Percentiles rank a stretch among this genome's conserved stretches.
Conservation (phyloP, 1,139 yeast species). For the Blastobotrys apis region DNA sequence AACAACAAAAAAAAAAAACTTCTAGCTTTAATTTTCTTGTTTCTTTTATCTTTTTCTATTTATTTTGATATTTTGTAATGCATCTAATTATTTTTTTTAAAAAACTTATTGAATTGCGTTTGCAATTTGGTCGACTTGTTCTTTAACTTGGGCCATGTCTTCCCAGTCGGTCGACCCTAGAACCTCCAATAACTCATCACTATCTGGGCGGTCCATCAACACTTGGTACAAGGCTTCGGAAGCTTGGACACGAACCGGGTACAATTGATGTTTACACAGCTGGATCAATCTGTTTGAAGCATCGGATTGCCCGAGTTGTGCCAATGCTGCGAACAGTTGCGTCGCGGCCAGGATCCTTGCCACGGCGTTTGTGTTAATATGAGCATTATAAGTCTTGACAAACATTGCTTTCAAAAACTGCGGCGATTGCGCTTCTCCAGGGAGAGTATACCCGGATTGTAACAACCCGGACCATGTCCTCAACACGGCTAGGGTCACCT, state of each 20-base stretch:
- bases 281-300: constrained; percentile 20
- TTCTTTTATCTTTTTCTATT: neutral
- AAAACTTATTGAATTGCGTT: neutral
- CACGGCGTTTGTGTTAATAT: constrained; percentile 23
- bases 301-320: constrained; percentile 18
- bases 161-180: constrained; percentile 9
- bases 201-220: neutral
- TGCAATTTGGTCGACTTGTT: neutral
- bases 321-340: constrained; percentile 22
- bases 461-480: constrained; percentile 16
- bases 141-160: neutral
- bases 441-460: constrained; percentile 19
- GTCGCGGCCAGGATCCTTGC: constrained; percentile 19
- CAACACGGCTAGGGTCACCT: constrained; percentile 17
- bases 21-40: neutral
- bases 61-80: constrained; percentile 1
- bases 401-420: constrained; percentile 14
- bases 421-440: constrained; percentile 1
- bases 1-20: neutral
- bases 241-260: constrained; percentile 26
- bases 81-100: neutral
- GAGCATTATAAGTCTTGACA: constrained; percentile 23
- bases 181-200: constrained; percentile 3
- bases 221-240: constrained; percentile 24
- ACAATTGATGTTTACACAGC: constrained; percentile 21